phyloP scores from a whole-genome alignment of 495 filamentous ascomycete species.

The Xylaria scruposa region DNA sequence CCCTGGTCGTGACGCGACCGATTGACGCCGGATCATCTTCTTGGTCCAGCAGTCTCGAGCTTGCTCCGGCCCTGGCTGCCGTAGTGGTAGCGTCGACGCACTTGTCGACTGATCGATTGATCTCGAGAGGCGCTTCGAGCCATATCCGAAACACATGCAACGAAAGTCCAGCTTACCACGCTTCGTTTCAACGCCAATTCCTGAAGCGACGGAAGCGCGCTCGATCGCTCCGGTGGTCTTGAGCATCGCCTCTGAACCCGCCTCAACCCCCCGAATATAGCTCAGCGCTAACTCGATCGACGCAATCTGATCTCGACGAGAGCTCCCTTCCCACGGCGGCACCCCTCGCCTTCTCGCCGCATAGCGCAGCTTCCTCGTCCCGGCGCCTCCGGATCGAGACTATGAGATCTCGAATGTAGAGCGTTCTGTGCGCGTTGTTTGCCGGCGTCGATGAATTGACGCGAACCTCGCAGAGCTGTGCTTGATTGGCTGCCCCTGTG shows the following conservation, averaged over 20 bases:
- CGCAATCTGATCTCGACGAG: conserved; percentile 25
- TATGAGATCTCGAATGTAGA: conserved; percentile 11
- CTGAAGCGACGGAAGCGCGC: conserved; percentile 15
- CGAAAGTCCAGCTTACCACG: background rate
- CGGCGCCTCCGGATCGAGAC: conserved; percentile 22
- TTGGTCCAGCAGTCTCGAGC: conserved; percentile 19
- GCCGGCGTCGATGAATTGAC: conserved; percentile 23
- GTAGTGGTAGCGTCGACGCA: conserved; percentile 17
- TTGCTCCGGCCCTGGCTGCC: conserved; percentile 19
- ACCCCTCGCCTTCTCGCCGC: conserved; percentile 21
- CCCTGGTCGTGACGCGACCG: conserved; percentile 22
- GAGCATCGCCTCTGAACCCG: conserved; percentile 12
- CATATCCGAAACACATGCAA: conserved; percentile 11
- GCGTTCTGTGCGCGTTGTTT: conserved; percentile 6
- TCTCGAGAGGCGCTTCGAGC: conserved; percentile 27
- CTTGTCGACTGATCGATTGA: conserved; percentile 23
- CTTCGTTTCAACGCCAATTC: conserved; percentile 6
- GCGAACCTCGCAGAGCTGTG: conserved; percentile 17
- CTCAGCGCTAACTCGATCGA: conserved; percentile 27
- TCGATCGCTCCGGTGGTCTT: conserved; percentile 25
- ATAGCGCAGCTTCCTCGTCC: conserved; percentile 16
- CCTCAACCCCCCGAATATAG: conserved; percentile 10
- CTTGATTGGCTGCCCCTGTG: conserved; percentile 3
- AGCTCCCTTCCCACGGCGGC: conserved; percentile 25
- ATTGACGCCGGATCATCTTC: conserved; percentile 10